Base-by-base conservation (phyloP, 2,329 filamentous ascomycete species). In the Botrytis fragariae region DNA sequence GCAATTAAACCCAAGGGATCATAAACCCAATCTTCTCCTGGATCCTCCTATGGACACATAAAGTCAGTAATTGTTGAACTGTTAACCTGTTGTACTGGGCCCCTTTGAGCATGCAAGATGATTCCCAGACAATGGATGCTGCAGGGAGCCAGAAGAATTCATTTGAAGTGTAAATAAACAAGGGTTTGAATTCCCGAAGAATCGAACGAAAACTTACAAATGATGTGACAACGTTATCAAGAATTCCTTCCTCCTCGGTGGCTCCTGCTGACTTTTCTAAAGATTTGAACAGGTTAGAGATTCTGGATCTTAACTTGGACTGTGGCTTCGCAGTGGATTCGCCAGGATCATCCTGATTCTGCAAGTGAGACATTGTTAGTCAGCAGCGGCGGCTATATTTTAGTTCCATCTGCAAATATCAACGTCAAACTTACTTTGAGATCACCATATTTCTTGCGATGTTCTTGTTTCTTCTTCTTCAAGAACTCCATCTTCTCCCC, bases 351-450 rank as follows among this genome's bases (percentile, higher is more conserved):
- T 62, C 60, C 60, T 29, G 37, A n/a, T 63, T 42, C 65, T 69
- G 10, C 14, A 51, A 37, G 63, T 69, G 29, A 69, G 37, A 57
- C 48, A 69, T 57, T 42, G 65, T 69, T 69, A 69, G 65, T 69
- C 48, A 69, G 48, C 65, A 32, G n/a, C n/a, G 54, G 37, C n/a
- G 12, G 44, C 62, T 42, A 69, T 14, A 14, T 57, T 25, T 32
- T 68, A 57, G 48, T 42, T 57, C 16, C 35, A 57, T 57, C 5
- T 57, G 25, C 48, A 69, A 57, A 25, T 8, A 12, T 69, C 65
- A 57, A 69, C 65, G 37, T 69, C 65, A 57, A 57, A 69, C 65
- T 69, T 57, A 69, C 65, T 25, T 42, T 57, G 10, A 69, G 12
- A 4, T n/a, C 18, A 32, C 51, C 65, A 42, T 54, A 22, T 18